A percentile compares a stretch with the other conserved stretches of the same genome.
These are phyloP conservation scores for Yueomyces sp. DNA, from an alignment of 805 yeast species.

Conservation along the genomic window DNA sequence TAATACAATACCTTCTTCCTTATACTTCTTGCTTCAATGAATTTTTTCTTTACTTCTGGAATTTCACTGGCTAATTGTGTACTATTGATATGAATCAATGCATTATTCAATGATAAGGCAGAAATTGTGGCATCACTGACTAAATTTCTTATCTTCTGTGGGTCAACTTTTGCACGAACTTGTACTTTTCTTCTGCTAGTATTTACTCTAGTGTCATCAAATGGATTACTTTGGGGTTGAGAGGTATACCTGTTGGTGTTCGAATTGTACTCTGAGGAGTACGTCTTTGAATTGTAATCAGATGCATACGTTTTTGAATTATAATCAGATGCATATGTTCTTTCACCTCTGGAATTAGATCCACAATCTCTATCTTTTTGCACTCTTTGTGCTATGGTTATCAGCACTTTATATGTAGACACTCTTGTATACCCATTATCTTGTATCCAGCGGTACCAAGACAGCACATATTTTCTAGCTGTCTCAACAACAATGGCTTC, in stretches of 20 bases:
- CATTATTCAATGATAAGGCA: conserved; percentile 55
- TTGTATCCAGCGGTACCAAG: conserved; percentile 56
- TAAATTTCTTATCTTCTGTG: conserved; percentile 52
- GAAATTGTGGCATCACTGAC: conserved; percentile 66
- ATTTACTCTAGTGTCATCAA: no score
- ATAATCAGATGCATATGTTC: not conserved
- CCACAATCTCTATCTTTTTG: not conserved
- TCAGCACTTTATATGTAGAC: conserved; percentile 1
- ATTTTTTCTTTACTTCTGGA: conserved; percentile 1
- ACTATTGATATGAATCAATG: conserved; percentile 31
- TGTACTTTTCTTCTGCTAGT: not conserved
- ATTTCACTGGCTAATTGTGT: conserved; percentile 34
- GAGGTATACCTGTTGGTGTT: no score
- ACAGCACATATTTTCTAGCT: conserved; percentile 34
- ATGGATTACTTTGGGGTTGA: no score
- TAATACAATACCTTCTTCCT: conserved; percentile 42
- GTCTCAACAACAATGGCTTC: conserved; percentile 31
- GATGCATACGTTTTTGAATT: no score
- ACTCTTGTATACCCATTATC: conserved; percentile 30
- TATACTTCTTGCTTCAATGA: not conserved
- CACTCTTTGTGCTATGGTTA: not conserved
- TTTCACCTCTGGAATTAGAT: not conserved
- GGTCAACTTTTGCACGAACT: conserved; percentile 28
- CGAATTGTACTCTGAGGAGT: no score
- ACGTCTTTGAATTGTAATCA: no score